Conservation (phyloP, 768 basidiomycete genomes). For the Dioszegia hungarica region DNA sequence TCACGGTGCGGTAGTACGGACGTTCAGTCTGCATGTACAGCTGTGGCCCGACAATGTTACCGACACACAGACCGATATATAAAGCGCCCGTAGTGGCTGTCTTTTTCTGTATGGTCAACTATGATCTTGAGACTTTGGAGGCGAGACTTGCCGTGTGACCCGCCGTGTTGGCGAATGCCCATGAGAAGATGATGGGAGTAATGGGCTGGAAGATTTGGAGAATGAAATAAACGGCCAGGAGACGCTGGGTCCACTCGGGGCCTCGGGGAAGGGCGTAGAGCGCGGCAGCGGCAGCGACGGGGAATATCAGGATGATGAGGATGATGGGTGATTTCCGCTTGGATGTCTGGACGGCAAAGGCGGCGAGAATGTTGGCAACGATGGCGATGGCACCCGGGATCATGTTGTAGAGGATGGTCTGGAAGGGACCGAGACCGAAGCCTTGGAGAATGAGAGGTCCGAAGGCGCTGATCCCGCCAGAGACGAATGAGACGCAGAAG, state of each 20-base stretch:
- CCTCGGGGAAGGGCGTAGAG: conserved; percentile 26
- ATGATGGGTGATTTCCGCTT: conserved; percentile 27
- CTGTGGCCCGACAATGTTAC: conserved; percentile 31
- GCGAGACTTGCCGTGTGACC: too few relatives aligned
- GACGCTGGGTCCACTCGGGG: conserved; percentile 9
- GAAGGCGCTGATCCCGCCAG: conserved; percentile 53
- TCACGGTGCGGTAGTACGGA: conserved; percentile 21
- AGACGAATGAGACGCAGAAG: conserved; percentile 14
- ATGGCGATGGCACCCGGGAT: conserved; percentile 53
- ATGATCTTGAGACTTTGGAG: too few relatives aligned
- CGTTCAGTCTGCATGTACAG: conserved; percentile 8
- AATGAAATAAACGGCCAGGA: conserved; percentile 33
- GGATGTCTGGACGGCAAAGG: conserved; percentile 40
- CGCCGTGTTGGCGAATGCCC: conserved; percentile 24
- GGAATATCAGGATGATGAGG: conserved; percentile 19
- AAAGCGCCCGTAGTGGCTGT: conserved; percentile 31
- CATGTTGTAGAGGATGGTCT: conserved; percentile 56
- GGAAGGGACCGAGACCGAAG: conserved; percentile 48
- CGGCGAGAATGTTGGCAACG: conserved; percentile 49
- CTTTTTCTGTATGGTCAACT: too few relatives aligned
- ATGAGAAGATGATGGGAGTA: conserved; percentile 26
- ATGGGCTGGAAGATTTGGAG: conserved; percentile 27
- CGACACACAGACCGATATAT: conserved; percentile 19
- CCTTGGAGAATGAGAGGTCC: conserved; percentile 53
- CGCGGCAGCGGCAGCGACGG: conserved; percentile 26